Evolutionary conservation across 805 yeast genomes (phyloP).

Genomic region (Ogataea pilisensis): DNA sequence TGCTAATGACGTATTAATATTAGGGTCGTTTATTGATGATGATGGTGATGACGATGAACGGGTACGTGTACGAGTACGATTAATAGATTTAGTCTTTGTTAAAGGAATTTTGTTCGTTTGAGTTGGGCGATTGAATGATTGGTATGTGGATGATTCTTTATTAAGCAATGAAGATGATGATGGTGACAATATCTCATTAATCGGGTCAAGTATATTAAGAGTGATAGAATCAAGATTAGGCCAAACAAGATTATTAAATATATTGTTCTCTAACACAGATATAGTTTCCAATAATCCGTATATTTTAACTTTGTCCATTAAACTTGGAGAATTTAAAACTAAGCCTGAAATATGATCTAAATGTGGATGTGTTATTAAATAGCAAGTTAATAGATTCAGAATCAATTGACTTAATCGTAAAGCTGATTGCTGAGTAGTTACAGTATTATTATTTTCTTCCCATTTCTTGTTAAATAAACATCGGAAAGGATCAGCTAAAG

Average conservation of each 20-base stretch:
- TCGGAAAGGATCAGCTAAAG: constrained; percentile 7
- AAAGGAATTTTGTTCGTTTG: too few relatives aligned
- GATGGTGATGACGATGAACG: too few relatives aligned
- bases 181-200: neutral
- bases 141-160: too few relatives aligned
- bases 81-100: too few relatives aligned
- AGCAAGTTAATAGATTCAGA: constrained; percentile 36
- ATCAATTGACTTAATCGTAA: constrained; percentile 21
- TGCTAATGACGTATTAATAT: too few relatives aligned
- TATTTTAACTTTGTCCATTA: constrained; percentile 36
- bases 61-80: too few relatives aligned
- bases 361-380: constrained; percentile 76
- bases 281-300: constrained; percentile 54
- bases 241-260: constrained; percentile 79
- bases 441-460: too few relatives aligned
- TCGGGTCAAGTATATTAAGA: constrained; percentile 14
- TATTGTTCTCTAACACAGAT: constrained; percentile 44
- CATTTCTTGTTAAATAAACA: constrained; percentile 3
- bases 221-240: constrained; percentile 53
- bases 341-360: constrained; percentile 74
- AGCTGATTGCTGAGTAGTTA: constrained; percentile 3
- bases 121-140: too few relatives aligned
- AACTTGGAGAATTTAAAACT: constrained; percentile 66
- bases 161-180: constrained; percentile 1
- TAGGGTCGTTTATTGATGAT: too few relatives aligned